phyloP scores from a whole-genome alignment of 2,329 filamentous ascomycete genomes.

The Claviceps sp. region DNA sequence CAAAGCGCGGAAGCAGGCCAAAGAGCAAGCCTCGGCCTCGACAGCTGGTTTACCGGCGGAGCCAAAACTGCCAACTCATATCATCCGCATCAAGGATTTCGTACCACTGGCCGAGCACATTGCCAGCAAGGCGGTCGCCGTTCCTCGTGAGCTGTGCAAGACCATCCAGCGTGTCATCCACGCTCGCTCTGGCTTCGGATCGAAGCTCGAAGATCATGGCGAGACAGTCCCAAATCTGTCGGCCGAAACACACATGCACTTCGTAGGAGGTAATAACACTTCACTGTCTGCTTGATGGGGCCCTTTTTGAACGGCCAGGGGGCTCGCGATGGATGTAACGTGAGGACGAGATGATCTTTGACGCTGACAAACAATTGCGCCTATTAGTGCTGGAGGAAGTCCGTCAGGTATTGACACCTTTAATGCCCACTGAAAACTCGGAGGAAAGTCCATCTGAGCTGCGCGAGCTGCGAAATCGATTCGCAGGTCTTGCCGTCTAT shows the following conservation, averaged over 20 bases:
- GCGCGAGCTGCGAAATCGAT: slow-evolving; percentile 16
- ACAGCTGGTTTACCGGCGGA: not conserved
- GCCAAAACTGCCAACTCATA: slow-evolving; percentile 14
- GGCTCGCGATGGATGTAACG: no score
- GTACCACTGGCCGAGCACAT: slow-evolving; percentile 19
- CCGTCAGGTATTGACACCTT: slow-evolving; percentile 15
- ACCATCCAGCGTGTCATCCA: slow-evolving; percentile 24
- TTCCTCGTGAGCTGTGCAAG: slow-evolving; percentile 17
- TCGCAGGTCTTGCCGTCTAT: slow-evolving; percentile 21
- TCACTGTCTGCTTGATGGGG: slow-evolving; percentile 11
- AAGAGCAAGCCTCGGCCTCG: not conserved
- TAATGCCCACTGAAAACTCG: slow-evolving; percentile 4
- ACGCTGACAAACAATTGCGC: slow-evolving; percentile 7
- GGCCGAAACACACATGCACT: slow-evolving; percentile 10
- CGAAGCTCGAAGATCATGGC: slow-evolving; percentile 8
- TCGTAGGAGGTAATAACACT: slow-evolving; percentile 13
- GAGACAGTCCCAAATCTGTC: slow-evolving; percentile 4
- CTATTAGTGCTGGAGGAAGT: slow-evolving; percentile 20
- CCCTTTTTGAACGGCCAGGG: not conserved
- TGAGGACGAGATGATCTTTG: not conserved
- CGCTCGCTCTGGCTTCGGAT: slow-evolving; percentile 17
- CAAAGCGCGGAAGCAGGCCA: not conserved
- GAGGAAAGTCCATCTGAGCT: not conserved
- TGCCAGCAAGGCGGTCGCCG: slow-evolving; percentile 7
- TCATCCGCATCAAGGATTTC: slow-evolving; percentile 25